phyloP scores from a whole-genome alignment of 306 rosid genomes.

The Hippophae tibetana region DNA sequence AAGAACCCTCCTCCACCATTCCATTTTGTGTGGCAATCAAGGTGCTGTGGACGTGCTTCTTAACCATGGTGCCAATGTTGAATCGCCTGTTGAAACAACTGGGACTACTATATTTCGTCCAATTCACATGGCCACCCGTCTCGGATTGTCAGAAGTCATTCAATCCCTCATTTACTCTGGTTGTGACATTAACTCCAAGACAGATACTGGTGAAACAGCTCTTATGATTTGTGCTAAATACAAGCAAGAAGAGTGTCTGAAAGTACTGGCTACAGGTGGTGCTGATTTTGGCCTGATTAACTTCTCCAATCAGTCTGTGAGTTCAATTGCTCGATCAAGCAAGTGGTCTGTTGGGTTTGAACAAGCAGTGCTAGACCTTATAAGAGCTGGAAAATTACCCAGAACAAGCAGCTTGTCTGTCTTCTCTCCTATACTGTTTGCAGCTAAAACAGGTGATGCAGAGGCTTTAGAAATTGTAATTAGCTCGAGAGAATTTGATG shows the following conservation, averaged over 20 bases:
- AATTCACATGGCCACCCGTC: conserved; percentile 78
- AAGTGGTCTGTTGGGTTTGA: conserved; percentile 66
- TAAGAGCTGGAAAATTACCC: conserved; percentile 44
- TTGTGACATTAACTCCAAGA: conserved; percentile 56
- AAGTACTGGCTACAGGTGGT: conserved; percentile 52
- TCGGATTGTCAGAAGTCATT: conserved; percentile 47
- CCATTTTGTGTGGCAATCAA: conserved; percentile 64
- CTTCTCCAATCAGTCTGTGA: conserved; percentile 48
- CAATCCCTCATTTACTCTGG: conserved; percentile 65
- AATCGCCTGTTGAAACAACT: conserved; percentile 48
- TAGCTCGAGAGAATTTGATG: conserved; percentile 40
- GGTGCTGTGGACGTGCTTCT: conserved; percentile 57
- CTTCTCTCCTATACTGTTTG: conserved; percentile 53
- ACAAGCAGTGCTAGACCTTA: conserved; percentile 37
- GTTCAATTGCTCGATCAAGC: conserved; percentile 52
- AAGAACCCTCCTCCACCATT: conserved; percentile 84
- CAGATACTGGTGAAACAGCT: conserved; percentile 70
- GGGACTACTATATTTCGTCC: conserved; percentile 50
- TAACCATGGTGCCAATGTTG: conserved; percentile 49
- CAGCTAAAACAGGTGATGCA: conserved; percentile 56
- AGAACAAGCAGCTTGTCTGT: conserved; percentile 47
- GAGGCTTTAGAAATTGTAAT: conserved; percentile 63
- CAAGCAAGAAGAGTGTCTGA: conserved; percentile 57
- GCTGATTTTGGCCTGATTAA: conserved; percentile 81
- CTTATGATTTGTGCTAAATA: conserved; percentile 62